Evolutionary conservation across 2,329 filamentous ascomycete genomes (phyloP).

Genomic region (Dactylonectria estremocensis): DNA sequence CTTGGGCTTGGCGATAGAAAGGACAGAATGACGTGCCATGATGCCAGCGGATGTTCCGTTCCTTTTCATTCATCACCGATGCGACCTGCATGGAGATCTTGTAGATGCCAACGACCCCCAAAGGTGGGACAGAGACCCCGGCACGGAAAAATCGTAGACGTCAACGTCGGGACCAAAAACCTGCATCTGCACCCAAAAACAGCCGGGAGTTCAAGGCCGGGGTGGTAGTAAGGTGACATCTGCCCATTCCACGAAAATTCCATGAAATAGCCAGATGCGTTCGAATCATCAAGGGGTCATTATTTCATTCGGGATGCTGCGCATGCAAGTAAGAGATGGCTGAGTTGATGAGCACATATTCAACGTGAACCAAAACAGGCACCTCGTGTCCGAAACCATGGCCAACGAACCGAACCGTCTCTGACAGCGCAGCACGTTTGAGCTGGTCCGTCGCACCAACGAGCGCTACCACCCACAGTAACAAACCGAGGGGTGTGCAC

Average conservation of each 20-base stretch:
- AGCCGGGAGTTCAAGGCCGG: not conserved
- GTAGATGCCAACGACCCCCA: conserved; percentile 10
- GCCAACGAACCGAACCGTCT: not conserved
- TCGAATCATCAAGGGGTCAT: not conserved
- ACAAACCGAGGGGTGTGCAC: conserved; percentile 14
- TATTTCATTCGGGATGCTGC: not conserved
- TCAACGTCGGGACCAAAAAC: conserved; percentile 19
- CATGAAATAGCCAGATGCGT: conserved; percentile 18
- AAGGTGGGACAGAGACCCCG: conserved; percentile 7
- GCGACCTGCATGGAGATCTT: conserved; percentile 22
- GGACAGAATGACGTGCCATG: conserved; percentile 16
- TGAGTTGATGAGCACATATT: not conserved
- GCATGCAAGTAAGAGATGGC: not conserved
- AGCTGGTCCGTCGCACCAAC: not conserved
- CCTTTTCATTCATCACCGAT: not conserved
- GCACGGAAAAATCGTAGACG: conserved; percentile 10
- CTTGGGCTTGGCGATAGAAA: conserved; percentile 3
- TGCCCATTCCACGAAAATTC: conserved; percentile 23
- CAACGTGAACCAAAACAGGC: conserved; percentile 2
- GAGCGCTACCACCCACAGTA: conserved; percentile 18
- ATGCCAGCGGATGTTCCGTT: conserved; percentile 5
- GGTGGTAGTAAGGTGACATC: conserved; percentile 9
- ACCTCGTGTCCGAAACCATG: conserved; percentile 9
- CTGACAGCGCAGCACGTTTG: not conserved
- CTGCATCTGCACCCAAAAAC: conserved; percentile 5